These are phyloP conservation scores for Melanomma pulvis-pyrius DNA, from an alignment of 495 filamentous ascomycete genomes.

Conservation along the genomic window DNA sequence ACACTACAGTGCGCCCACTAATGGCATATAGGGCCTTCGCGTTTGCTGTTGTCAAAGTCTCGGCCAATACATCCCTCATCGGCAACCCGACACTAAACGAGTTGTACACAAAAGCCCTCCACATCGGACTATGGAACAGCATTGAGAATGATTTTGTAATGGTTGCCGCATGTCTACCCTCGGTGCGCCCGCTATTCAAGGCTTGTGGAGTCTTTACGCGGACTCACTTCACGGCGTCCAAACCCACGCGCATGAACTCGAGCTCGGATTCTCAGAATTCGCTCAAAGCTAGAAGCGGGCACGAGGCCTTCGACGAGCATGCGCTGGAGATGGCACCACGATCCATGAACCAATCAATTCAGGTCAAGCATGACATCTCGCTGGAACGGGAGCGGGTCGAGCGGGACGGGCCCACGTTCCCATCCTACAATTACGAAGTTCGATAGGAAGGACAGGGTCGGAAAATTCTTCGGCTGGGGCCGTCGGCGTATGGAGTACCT, in stretches of 20 bases:
- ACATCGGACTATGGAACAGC: conserved; percentile 14
- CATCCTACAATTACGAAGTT: neutral
- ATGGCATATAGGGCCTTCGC: conserved; percentile 1
- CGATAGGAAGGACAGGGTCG: neutral
- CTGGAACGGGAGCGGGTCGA: neutral
- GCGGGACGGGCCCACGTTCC: neutral
- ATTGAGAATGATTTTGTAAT: conserved; percentile 19
- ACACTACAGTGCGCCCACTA: neutral
- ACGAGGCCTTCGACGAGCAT: neutral
- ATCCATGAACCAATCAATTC: neutral
- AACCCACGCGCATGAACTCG: neutral
- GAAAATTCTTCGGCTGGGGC: neutral
- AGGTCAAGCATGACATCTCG: neutral
- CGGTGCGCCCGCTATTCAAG: conserved; percentile 4
- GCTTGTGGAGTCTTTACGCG: conserved; percentile 1
- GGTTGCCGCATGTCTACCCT: conserved; percentile 9
- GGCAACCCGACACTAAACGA: conserved; percentile 1
- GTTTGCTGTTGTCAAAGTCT: conserved; percentile 10
- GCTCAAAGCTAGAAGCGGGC: neutral
- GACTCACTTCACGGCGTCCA: conserved; percentile 2
- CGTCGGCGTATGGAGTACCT: neutral
- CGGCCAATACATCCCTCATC: conserved; percentile 2
- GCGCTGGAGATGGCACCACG: neutral
- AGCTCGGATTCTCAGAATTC: conserved; percentile 7
- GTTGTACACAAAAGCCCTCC: conserved; percentile 3